Evolutionary conservation across 495 filamentous ascomycete genomes (phyloP).

Genomic region (Penicillium psychrofluorescens): DNA sequence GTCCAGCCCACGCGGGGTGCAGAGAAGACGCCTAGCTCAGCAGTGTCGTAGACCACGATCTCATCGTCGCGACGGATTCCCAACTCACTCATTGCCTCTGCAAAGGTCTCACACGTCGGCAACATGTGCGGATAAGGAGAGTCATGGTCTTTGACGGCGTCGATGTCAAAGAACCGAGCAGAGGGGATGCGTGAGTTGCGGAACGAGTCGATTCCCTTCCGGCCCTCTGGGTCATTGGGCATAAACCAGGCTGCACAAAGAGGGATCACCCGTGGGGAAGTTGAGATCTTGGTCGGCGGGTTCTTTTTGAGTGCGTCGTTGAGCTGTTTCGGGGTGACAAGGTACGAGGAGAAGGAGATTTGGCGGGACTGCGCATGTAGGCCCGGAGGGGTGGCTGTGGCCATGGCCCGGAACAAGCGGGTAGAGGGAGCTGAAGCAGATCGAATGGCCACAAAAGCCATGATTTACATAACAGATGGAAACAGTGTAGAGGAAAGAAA

Average conservation of each 20-base stretch:
- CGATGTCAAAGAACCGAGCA: constrained; percentile 94
- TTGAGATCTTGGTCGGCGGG: constrained; percentile 63
- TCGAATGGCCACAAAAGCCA: constrained; percentile 33
- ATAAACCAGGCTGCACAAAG: constrained; percentile 94
- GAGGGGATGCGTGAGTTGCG: constrained; percentile 69
- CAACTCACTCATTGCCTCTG: constrained; percentile 77
- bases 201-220: constrained; percentile 73
- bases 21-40: constrained; percentile 85
- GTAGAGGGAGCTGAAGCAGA: constrained; percentile 18
- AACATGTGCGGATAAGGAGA: constrained; percentile 97
- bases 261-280: constrained; percentile 73
- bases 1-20: constrained; percentile 94
- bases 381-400: constrained; percentile 10
- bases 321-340: constrained; percentile 80
- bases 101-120: constrained; percentile 70
- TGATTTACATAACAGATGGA: constrained; percentile 13
- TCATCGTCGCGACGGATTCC: constrained; percentile 82
- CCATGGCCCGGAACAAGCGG: constrained; percentile 29
- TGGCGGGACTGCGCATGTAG: constrained; percentile 27
- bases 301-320: constrained; percentile 70
- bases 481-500: constrained; percentile 1
- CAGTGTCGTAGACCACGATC: constrained; percentile 86
- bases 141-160: constrained; percentile 76
- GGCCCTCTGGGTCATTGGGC: constrained; percentile 72
- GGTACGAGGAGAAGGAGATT: constrained; percentile 63